These are phyloP conservation scores for Fusarium xyrophilum DNA, from an alignment of 2,329 filamentous ascomycete genomes.

Conservation along the genomic window DNA sequence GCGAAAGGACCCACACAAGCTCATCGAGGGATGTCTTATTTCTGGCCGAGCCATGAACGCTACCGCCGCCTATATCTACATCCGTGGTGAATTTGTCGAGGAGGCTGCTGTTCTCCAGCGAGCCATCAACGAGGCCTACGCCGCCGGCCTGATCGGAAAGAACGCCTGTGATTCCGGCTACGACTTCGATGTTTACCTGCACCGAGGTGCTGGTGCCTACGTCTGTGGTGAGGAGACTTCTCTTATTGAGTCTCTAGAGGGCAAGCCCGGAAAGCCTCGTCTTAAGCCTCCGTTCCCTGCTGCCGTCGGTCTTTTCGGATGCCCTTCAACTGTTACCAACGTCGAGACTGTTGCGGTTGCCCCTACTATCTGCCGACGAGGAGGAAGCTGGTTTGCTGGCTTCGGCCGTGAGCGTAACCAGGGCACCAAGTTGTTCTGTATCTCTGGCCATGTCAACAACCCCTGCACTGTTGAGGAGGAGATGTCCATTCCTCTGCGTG, in stretches of 20 bases:
- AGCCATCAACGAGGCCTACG: slow-evolving; percentile 97
- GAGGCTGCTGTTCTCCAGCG: slow-evolving; percentile 92
- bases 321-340: slow-evolving; percentile 96
- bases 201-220: slow-evolving; percentile 96
- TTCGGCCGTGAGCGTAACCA: slow-evolving; percentile 97
- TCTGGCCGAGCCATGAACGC: slow-evolving; percentile 99
- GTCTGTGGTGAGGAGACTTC: slow-evolving; percentile 99
- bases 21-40: slow-evolving; percentile 94
- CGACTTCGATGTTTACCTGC: slow-evolving; percentile 96
- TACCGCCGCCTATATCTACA: slow-evolving; percentile 98
- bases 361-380: slow-evolving; percentile 93
- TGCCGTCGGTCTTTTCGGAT: slow-evolving; percentile 95
- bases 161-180: slow-evolving; percentile 97
- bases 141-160: slow-evolving; percentile 93
- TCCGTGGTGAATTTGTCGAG: slow-evolving; percentile 96
- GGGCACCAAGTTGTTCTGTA: slow-evolving; percentile 98
- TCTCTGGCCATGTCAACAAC: slow-evolving; percentile 99
- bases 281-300: slow-evolving; percentile 99
- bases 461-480: slow-evolving; percentile 98
- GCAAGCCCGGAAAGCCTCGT: slow-evolving; percentile 97
- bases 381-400: slow-evolving; percentile 87
- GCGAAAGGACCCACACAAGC: slow-evolving; percentile 99
- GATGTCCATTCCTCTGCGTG: slow-evolving; percentile 95
- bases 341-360: slow-evolving; percentile 96
- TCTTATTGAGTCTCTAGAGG: slow-evolving; percentile 96